phyloP scores from a whole-genome alignment of 2,329 filamentous ascomycete species.

The Tolypocladium album region DNA sequence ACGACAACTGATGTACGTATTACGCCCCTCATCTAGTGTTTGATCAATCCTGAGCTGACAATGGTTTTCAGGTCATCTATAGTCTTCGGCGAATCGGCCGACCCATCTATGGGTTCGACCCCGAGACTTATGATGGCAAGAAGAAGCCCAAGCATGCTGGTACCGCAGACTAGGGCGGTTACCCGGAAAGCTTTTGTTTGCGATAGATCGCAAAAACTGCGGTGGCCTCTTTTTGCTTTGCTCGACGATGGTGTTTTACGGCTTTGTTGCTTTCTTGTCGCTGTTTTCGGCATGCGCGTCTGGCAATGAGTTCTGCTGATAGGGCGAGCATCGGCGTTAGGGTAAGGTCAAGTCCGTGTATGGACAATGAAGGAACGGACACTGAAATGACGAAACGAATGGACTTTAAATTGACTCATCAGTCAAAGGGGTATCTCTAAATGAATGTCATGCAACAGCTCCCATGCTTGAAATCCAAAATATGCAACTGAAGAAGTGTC shows the following conservation, averaged over 20 bases:
- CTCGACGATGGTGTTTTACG: background rate
- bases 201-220: background rate
- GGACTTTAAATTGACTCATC: background rate
- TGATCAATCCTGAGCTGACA: constrained; percentile 1
- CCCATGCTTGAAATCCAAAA: background rate
- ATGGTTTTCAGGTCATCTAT: constrained; percentile 39
- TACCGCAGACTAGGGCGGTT: background rate
- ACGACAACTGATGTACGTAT: constrained; percentile 48
- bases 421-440: constrained; percentile 16
- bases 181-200: too few relatives aligned
- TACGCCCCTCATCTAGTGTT: too few relatives aligned
- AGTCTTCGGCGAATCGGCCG: constrained; percentile 34
- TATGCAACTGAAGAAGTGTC: constrained; percentile 5
- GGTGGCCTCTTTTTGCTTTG: background rate
- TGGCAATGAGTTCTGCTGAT: background rate
- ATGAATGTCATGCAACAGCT: constrained; percentile 2
- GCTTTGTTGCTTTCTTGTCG: constrained; percentile 4
- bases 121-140: constrained; percentile 17
- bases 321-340: background rate
- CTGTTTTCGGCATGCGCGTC: too few relatives aligned
- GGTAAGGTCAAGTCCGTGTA: background rate
- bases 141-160: constrained; percentile 2
- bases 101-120: constrained; percentile 50
- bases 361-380: background rate
- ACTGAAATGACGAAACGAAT: background rate